phyloP scores from a whole-genome alignment of 768 basidiomycete species.

The Mycena venus region DNA sequence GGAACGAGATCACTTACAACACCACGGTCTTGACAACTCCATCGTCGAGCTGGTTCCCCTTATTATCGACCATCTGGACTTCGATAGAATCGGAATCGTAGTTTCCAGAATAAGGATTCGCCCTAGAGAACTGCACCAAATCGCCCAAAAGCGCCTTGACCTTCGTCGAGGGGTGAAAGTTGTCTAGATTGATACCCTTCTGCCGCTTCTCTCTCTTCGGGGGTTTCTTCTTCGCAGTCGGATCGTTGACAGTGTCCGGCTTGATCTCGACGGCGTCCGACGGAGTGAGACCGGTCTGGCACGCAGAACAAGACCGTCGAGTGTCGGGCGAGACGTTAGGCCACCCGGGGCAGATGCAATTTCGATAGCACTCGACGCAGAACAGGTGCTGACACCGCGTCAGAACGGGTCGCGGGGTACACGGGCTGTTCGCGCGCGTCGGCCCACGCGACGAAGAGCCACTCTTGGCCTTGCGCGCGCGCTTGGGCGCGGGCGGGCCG shows the following conservation, averaged over 20 bases:
- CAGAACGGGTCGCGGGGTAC: conserved; percentile 74
- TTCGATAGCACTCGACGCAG: conserved; percentile 88
- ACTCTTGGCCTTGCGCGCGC: conserved; percentile 63
- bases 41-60: conserved; percentile 80
- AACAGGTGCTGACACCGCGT: conserved; percentile 97
- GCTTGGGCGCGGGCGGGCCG: conserved; percentile 60
- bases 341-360: conserved; percentile 85
- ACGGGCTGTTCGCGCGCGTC: conserved; percentile 83
- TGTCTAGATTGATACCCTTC: conserved; percentile 66
- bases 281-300: conserved; percentile 75
- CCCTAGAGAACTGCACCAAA: conserved; percentile 82
- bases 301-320: conserved; percentile 81
- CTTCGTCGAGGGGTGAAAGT: conserved; percentile 88
- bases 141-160: conserved; percentile 86
- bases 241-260: conserved; percentile 64
- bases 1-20: conserved; percentile 73
- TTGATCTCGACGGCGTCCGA: conserved; percentile 89
- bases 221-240: conserved; percentile 69
- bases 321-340: conserved; percentile 73
- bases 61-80: conserved; percentile 81
- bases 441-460: conserved; percentile 69
- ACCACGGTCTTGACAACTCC: conserved; percentile 91
- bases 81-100: conserved; percentile 84
- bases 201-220: conserved; percentile 76
- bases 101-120: conserved; percentile 89